phyloP scores from a whole-genome alignment of 768 basidiomycete genomes.

The Mycena leptocephala region DNA sequence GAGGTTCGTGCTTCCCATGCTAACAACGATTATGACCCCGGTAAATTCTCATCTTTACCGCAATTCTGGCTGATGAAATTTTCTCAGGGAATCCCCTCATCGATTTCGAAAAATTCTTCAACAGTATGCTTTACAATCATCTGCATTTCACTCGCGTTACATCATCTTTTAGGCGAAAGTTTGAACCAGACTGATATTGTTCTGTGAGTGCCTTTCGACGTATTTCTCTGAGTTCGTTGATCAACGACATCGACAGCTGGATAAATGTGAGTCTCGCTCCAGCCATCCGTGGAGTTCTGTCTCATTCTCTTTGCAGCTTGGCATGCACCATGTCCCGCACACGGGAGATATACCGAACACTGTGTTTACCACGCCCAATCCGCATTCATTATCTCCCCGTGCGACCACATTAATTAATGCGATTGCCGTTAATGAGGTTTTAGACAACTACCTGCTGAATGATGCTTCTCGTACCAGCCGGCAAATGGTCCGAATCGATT shows the following conservation, averaged over 20 bases:
- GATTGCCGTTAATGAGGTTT: not conserved
- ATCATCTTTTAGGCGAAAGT: slow-evolving; percentile 22
- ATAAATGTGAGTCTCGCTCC: slow-evolving; percentile 47
- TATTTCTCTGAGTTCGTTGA: not conserved
- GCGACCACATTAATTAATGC: not conserved
- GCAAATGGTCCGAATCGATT: slow-evolving; percentile 40
- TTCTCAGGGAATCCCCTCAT: slow-evolving; percentile 52
- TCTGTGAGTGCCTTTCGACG: slow-evolving; percentile 36
- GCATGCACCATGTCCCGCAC: slow-evolving; percentile 44
- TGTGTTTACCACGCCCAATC: slow-evolving; percentile 41
- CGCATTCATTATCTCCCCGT: slow-evolving; percentile 39
- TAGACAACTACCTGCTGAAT: slow-evolving; percentile 39
- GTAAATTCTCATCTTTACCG: slow-evolving; percentile 14
- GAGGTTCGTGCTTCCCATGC: slow-evolving; percentile 62
- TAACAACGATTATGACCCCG: slow-evolving; percentile 70
- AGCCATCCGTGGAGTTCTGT: not conserved
- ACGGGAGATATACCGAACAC: slow-evolving; percentile 42
- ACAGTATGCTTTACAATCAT: slow-evolving; percentile 52
- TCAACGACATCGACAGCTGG: slow-evolving; percentile 64
- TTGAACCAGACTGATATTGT: slow-evolving; percentile 39
- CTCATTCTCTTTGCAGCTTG: slow-evolving; percentile 25
- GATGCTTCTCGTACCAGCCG: slow-evolving; percentile 36
- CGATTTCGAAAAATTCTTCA: slow-evolving; percentile 67
- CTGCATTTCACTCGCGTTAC: slow-evolving; percentile 42
- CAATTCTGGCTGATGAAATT: not conserved